A percentile compares a stretch with the other conserved stretches of the same genome.
These are phyloP conservation scores for Acanthamoeba culbertsoni DNA, from an alignment of 208 protist species.

Conservation along the genomic window DNA sequence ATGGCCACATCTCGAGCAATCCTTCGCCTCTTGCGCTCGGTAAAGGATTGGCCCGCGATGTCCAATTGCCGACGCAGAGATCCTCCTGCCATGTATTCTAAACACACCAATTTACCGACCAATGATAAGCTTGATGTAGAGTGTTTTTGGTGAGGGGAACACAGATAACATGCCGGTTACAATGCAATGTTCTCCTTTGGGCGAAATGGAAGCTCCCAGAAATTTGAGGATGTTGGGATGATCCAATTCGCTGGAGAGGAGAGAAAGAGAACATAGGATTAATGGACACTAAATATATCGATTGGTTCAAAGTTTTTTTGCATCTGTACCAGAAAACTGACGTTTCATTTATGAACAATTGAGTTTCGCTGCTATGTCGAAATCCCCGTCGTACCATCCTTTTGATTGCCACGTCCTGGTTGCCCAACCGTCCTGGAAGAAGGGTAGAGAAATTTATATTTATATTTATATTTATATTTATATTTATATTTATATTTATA, in stretches of 20 bases:
- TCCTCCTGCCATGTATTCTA: conserved; percentile 54
- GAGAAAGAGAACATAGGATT: neutral
- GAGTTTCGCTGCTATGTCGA: neutral
- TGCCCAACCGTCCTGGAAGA: neutral
- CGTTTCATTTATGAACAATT: conserved; percentile 50
- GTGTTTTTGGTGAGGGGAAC: no score
- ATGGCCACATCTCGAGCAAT: neutral
- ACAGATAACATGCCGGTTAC: conserved; percentile 40
- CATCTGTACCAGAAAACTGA: conserved; percentile 2
- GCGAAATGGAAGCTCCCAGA: conserved; percentile 35
- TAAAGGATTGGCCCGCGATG: neutral
- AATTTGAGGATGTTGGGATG: conserved; percentile 50
- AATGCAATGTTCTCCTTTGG: conserved; percentile 52
- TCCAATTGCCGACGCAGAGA: neutral
- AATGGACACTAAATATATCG: neutral
- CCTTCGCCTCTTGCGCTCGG: neutral
- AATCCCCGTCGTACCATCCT: neutral
- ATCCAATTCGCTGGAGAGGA: neutral
- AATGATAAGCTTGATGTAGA: no score
- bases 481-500: neutral
- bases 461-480: neutral
- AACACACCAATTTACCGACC: no score
- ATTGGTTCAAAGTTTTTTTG: neutral
- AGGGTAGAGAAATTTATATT: neutral
- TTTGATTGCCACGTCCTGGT: neutral